Percentiles rank a stretch among this genome's conserved stretches.
Conservation (phyloP, 345 rosid species). For the Brassica rapa region DNA sequence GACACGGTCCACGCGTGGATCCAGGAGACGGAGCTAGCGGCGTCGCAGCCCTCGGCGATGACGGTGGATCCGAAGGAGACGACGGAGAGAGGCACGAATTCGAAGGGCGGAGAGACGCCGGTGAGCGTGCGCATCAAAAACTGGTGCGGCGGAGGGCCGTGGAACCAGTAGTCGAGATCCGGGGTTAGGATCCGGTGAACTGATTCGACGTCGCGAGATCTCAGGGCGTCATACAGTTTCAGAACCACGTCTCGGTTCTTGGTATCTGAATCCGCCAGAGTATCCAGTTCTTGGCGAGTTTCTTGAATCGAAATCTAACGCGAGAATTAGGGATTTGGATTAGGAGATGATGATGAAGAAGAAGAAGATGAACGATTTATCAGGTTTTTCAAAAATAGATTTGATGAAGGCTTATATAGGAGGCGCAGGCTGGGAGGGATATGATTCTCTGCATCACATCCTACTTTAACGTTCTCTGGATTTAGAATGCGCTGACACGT, state of each 20-base stretch:
- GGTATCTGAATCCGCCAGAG: conserved; percentile 58
- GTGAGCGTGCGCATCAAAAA: conserved; percentile 96
- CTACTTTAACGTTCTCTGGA: conserved; percentile 6
- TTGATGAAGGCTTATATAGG: conserved; percentile 23
- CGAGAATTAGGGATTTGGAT: not conserved
- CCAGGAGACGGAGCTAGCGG: conserved; percentile 66
- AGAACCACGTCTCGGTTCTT: conserved; percentile 83
- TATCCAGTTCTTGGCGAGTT: conserved; percentile 68
- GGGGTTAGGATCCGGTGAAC: conserved; percentile 76
- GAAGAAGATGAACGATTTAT: conserved; percentile 7
- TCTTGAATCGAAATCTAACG: not conserved
- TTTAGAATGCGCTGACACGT: not conserved
- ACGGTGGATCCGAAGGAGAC: conserved; percentile 69
- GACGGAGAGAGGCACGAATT: conserved; percentile 51
- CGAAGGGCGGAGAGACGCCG: conserved; percentile 50
- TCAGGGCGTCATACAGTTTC: conserved; percentile 82
- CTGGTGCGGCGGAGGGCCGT: conserved; percentile 97
- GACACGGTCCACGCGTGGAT: conserved; percentile 95
- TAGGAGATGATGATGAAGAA: not conserved
- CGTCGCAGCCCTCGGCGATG: conserved; percentile 83
- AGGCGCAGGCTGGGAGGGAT: conserved; percentile 17
- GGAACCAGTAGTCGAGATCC: conserved; percentile 99
- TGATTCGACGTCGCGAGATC: conserved; percentile 68
- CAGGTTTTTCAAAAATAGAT: not conserved
- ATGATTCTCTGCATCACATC: conserved; percentile 8